A percentile compares a stretch with the other conserved stretches of the same genome.
Conservation (phyloP, 116 monocot species). For the Iris pallida region DNA sequence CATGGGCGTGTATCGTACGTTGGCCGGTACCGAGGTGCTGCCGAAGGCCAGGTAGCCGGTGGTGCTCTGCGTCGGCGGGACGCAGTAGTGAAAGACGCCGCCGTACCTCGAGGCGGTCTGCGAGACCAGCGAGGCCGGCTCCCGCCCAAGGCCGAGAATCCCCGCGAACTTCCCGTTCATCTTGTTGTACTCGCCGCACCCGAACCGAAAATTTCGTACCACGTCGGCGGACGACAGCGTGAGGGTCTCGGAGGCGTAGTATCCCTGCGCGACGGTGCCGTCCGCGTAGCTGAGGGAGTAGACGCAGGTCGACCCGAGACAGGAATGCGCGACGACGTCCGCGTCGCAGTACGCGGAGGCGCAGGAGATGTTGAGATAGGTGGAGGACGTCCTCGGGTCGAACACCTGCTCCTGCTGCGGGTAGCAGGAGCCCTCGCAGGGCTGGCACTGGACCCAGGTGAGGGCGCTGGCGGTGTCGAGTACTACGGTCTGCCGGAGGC, state of each 20-base stretch:
- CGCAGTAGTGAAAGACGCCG: slow-evolving; percentile 41
- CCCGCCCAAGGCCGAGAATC: slow-evolving; percentile 51
- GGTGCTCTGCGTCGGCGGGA: slow-evolving; percentile 23
- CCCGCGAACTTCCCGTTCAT: slow-evolving; percentile 38
- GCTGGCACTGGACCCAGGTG: slow-evolving; percentile 82
- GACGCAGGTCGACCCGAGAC: slow-evolving; percentile 27
- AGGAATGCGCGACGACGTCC: slow-evolving; percentile 28
- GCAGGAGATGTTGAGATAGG: slow-evolving; percentile 64
- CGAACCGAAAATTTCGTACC: slow-evolving; percentile 40
- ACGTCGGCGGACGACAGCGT: slow-evolving; percentile 23
- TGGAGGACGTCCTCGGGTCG: slow-evolving; percentile 52
- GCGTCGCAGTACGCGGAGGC: slow-evolving; percentile 26
- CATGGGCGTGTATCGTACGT: slow-evolving; percentile 29
- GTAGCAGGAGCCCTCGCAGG: slow-evolving; percentile 52
- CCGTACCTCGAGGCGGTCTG: slow-evolving; percentile 27
- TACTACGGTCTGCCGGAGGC: slow-evolving; percentile 23
- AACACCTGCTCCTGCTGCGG: slow-evolving; percentile 55
- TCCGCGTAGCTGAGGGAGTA: slow-evolving; percentile 64
- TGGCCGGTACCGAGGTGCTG: background rate
- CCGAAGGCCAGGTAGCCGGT: slow-evolving; percentile 31
- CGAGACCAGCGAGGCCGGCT: slow-evolving; percentile 25
- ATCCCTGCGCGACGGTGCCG: slow-evolving; percentile 44
- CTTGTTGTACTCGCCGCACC: slow-evolving; percentile 48
- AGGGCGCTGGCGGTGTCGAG: slow-evolving; percentile 88
- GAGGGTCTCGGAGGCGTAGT: slow-evolving; percentile 44